Evolutionary conservation across 169 alveolate species (phyloP).

Genomic region (Plasmodium gonderi): DNA sequence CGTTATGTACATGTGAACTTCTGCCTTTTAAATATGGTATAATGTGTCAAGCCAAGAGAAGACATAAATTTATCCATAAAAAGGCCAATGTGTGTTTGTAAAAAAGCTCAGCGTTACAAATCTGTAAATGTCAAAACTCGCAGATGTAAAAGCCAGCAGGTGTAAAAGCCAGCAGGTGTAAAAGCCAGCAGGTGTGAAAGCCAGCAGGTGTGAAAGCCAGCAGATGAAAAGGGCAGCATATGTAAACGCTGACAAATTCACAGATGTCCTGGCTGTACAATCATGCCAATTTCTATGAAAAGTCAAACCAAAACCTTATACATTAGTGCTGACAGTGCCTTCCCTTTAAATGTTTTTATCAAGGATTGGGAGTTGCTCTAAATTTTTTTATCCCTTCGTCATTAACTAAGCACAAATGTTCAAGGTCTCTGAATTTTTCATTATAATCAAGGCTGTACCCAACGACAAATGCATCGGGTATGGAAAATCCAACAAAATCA

Average conservation of each 20-base stretch:
- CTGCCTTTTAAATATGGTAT: too few species aligned
- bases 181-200: too few species aligned
- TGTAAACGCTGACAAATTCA: neutral
- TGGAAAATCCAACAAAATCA: slow-evolving; percentile 82
- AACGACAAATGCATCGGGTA: slow-evolving; percentile 80
- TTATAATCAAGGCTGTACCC: slow-evolving; percentile 83
- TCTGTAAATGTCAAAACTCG: too few species aligned
- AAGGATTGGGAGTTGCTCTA: neutral
- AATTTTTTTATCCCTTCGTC: slow-evolving; percentile 51
- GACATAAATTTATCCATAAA: neutral
- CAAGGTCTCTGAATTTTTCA: slow-evolving; percentile 67
- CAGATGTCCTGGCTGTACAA: too few species aligned
- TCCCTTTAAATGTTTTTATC: neutral
- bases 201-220: too few species aligned
- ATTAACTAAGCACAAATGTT: slow-evolving; percentile 28
- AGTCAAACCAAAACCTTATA: neutral
- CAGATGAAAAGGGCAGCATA: neutral
- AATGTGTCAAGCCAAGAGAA: too few species aligned
- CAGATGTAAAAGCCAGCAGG: too few species aligned
- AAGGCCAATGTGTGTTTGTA: too few species aligned
- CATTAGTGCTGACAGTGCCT: too few species aligned
- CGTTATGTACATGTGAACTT: too few species aligned
- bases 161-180: too few species aligned
- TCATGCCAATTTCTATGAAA: neutral
- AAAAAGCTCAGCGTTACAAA: too few species aligned